phyloP scores from a whole-genome alignment of 441 rosid species.

The Brassica hybrid region DNA sequence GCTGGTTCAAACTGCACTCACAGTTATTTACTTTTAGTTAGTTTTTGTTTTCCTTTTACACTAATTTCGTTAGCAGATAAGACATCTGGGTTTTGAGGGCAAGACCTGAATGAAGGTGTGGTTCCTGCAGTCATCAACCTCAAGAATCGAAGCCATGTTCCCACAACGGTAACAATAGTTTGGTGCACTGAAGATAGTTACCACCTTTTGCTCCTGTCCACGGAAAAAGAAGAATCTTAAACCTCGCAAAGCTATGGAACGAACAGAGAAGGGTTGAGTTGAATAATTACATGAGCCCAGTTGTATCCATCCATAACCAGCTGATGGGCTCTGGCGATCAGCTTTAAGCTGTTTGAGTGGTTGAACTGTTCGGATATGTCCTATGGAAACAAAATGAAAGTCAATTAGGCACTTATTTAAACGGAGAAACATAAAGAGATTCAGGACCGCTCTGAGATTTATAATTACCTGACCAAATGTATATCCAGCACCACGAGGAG shows the following conservation, averaged over 20 bases:
- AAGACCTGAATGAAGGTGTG: constrained; percentile 91
- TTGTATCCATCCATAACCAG: too few relatives aligned
- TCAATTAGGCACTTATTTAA: constrained; percentile 11
- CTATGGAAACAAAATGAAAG: constrained; percentile 17
- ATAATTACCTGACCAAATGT: constrained; percentile 86
- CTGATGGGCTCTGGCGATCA: too few relatives aligned
- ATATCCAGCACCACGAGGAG: too few relatives aligned
- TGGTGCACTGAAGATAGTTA: too few relatives aligned
- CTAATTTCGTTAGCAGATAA: background rate
- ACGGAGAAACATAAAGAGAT: background rate
- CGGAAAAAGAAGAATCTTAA: constrained; percentile 36
- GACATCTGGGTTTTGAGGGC: constrained; percentile 8
- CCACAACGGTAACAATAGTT: too few relatives aligned
- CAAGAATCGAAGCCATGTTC: too few relatives aligned
- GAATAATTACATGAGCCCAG: too few relatives aligned
- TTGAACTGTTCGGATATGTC: too few relatives aligned
- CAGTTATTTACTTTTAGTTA: constrained; percentile 19
- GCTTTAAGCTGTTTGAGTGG: too few relatives aligned
- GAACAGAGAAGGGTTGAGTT: constrained; percentile 17
- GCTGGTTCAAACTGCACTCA: too few relatives aligned
- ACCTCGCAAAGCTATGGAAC: constrained; percentile 7
- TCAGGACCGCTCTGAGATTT: constrained; percentile 25
- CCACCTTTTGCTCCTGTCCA: constrained; percentile 92
- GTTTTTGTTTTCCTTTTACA: background rate
- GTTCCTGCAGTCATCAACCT: too few relatives aligned